Evolutionary conservation across 1,284 basidiomycete genomes (phyloP).

Genomic region (Stereum hirsutum): DNA sequence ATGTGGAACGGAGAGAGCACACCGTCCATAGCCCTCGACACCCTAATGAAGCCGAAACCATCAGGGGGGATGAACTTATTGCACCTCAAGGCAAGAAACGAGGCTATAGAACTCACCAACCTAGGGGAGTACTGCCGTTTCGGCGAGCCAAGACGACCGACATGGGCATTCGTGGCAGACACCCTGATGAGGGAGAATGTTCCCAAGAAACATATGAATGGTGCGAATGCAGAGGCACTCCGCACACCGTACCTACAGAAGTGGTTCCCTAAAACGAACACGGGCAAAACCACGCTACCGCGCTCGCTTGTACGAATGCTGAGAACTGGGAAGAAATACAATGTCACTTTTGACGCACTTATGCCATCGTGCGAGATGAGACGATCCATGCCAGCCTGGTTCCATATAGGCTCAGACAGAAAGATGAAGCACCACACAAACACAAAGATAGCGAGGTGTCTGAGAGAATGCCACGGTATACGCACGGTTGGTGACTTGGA

Average conservation of each 20-base stretch:
- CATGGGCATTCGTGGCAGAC: background rate
- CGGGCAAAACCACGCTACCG: background rate
- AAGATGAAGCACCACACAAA: background rate
- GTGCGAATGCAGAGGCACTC: no score
- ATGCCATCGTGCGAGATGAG: background rate
- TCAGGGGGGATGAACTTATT: background rate
- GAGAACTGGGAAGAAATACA: background rate
- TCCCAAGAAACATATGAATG: background rate
- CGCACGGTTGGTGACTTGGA: background rate
- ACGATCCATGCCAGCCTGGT: background rate
- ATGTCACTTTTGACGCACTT: background rate
- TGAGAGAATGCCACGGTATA: background rate
- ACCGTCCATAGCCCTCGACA: background rate
- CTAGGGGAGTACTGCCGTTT: background rate
- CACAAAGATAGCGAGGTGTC: background rate
- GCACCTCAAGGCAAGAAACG: background rate
- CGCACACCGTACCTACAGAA: background rate
- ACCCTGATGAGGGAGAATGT: background rate
- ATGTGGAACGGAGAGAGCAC: background rate
- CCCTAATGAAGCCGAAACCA: background rate
- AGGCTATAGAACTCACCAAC: background rate
- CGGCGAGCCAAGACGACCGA: background rate
- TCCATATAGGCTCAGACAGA: background rate
- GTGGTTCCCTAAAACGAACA: background rate
- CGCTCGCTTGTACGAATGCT: background rate